phyloP scores from a whole-genome alignment of 108 stramenopile species.

The Bacterosira constricta region DNA sequence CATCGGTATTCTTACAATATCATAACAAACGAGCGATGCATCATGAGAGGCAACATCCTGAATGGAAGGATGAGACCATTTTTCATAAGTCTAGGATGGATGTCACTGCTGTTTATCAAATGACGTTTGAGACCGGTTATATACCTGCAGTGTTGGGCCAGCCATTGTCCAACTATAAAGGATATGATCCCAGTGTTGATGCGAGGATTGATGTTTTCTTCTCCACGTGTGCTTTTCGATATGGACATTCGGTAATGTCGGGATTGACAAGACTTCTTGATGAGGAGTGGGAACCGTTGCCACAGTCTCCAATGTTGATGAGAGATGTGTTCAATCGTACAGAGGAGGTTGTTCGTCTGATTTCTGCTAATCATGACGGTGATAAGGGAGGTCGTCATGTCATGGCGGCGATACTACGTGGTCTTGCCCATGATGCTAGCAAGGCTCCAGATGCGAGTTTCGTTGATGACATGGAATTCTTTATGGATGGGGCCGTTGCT shows the following conservation, averaged over 20 bases:
- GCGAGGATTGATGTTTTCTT: conserved; percentile 37
- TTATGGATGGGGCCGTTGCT: conserved; percentile 7
- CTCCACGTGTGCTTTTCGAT: conserved; percentile 29
- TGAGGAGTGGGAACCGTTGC: not conserved
- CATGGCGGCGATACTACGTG: conserved; percentile 14
- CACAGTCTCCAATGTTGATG: conserved; percentile 19
- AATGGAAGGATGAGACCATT: conserved; percentile 12
- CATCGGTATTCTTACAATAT: conserved; percentile 7
- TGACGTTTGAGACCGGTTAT: conserved; percentile 16
- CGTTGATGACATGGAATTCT: conserved; percentile 33
- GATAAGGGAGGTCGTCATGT: not conserved
- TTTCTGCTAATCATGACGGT: not conserved
- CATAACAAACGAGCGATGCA: conserved; percentile 22
- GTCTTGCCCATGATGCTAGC: conserved; percentile 5
- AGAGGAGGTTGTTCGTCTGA: not conserved
- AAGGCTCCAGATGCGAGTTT: conserved; percentile 23
- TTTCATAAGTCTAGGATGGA: conserved; percentile 17
- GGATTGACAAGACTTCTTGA: conserved; percentile 12
- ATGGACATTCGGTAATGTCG: conserved; percentile 27
- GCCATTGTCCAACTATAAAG: conserved; percentile 11
- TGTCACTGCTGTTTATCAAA: conserved; percentile 23
- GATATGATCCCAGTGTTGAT: conserved; percentile 29
- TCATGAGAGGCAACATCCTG: not conserved
- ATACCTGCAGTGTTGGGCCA: conserved; percentile 27
- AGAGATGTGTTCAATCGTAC: conserved; percentile 24